Evolutionary conservation across 129 eudicot genomes (phyloP), one percentile per base, ranked within the genome.

Genomic region (Helichrysum umbraculigerum): DNA sequence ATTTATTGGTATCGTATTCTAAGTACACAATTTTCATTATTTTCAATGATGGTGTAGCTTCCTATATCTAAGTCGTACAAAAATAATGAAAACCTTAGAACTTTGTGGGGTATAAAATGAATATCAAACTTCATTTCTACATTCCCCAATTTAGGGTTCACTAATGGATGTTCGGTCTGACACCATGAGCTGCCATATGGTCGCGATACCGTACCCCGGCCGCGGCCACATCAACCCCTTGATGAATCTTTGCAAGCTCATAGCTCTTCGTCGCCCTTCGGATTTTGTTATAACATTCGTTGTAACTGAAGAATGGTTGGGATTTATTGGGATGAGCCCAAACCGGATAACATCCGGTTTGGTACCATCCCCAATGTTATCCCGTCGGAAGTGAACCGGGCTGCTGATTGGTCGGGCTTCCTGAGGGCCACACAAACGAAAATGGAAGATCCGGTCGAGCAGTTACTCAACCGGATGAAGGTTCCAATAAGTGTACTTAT

Each of bases 291-390:
- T 90, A 75, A 81, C 93, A 16, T 63, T 90, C 70, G 75, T 90
- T 33, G 56, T 90, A n/a, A 90, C 96, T 42, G 87, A 90, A 70
- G 96, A 90, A 81, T 90, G 96, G 96, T 78, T 83, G 50, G 87
- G 86, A 69, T 77, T 90, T 70, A 71, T 87, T 79, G 78, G 66
- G 79, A 89, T 42, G 87, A 81, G 11, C 68, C 82, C 16, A 74
- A 73, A 81, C 86, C 91, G 10, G 7, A 76, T 8, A 77, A 73
- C 72, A 35, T 88, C 68, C 82, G 74, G 15, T 84, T 83, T 71
- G 89, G 82, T 22, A 78, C 91, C 52, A 76, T 90, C 71, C 91
- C 93, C 0, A 88, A 90, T 52, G 91, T 90, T n/a, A 50, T 90
- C 20, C 93, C 93, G 8, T 90, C 96, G 3, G 92, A 90, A 74